Conservation (phyloP, 768 basidiomycete species). For the Exidia glandulosa region DNA sequence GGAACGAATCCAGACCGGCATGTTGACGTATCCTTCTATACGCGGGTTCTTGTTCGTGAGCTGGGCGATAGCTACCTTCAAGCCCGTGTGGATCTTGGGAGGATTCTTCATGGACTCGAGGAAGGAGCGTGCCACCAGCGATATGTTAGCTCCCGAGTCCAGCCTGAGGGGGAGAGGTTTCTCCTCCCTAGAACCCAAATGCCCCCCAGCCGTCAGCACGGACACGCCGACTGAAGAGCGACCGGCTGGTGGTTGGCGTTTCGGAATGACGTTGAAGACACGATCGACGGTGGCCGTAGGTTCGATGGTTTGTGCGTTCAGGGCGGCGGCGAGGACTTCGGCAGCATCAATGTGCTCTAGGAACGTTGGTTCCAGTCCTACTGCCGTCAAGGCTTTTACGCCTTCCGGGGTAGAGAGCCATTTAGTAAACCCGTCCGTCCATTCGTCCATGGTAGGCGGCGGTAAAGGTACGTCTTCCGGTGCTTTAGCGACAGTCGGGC, state of each 20-base stretch:
- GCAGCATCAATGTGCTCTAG: not conserved
- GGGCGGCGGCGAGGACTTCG: not conserved
- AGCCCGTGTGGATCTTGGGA: not conserved
- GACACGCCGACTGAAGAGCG: not conserved
- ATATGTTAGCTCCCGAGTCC: not conserved
- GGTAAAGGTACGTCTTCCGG: too few species aligned
- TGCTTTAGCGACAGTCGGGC: too few species aligned
- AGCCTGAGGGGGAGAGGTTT: not conserved
- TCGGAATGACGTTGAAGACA: not conserved
- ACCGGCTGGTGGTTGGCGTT: not conserved
- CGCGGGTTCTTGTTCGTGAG: not conserved
- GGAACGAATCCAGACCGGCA: slow-evolving; percentile 5
- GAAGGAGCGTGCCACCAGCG: not conserved
- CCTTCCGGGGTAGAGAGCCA: not conserved
- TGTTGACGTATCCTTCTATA: slow-evolving; percentile 11
- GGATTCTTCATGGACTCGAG: not conserved
- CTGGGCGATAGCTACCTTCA: not conserved
- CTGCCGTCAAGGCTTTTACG: not conserved
- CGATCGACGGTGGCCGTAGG: not conserved
- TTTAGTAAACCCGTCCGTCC: too few species aligned
- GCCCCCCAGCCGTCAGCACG: not conserved
- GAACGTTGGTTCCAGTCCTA: not conserved
- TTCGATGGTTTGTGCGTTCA: not conserved
- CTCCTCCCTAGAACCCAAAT: not conserved
- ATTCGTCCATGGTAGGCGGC: too few species aligned